Conservation (phyloP, 768 basidiomycete genomes). For the Pisolithus tinctorius region DNA sequence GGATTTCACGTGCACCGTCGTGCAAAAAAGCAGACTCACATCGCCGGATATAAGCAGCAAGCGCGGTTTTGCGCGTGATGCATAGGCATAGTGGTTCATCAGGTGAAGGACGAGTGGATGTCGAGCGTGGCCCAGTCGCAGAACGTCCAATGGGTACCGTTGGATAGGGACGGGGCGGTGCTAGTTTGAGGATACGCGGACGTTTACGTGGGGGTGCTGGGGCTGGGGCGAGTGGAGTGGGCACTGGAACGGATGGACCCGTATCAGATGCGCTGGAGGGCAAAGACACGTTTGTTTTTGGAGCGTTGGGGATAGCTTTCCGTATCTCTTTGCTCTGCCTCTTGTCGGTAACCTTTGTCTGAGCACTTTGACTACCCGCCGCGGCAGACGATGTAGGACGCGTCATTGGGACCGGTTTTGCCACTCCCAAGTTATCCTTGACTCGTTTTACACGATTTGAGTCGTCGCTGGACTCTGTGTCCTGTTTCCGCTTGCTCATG, state of each 20-base stretch:
- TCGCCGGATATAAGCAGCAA: slow-evolving; percentile 68
- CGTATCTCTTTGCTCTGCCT: slow-evolving; percentile 2
- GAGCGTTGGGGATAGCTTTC: neutral
- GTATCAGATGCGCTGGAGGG: neutral
- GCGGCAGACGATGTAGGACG: neutral
- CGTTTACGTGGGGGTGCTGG: slow-evolving; percentile 9
- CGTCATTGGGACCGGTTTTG: neutral
- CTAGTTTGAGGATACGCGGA: slow-evolving; percentile 53
- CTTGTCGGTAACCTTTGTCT: neutral
- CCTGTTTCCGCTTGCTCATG: slow-evolving; percentile 11
- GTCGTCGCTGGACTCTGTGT: slow-evolving; percentile 1
- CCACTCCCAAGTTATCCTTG: slow-evolving; percentile 7
- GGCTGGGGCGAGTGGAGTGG: neutral
- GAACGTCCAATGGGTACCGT: slow-evolving; percentile 69
- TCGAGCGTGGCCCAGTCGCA: slow-evolving; percentile 74
- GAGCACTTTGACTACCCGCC: neutral
- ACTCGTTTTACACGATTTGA: slow-evolving; percentile 8
- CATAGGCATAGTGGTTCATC: slow-evolving; percentile 82
- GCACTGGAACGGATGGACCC: neutral
- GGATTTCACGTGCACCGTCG: slow-evolving; percentile 74
- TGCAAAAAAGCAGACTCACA: slow-evolving; percentile 68
- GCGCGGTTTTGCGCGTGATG: slow-evolving; percentile 65
- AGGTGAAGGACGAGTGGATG: slow-evolving; percentile 35
- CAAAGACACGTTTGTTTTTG: neutral
- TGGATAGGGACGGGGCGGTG: slow-evolving; percentile 69